phyloP scores from a whole-genome alignment of 192 early-diverging fungal species.

The Coemansia sp. region DNA sequence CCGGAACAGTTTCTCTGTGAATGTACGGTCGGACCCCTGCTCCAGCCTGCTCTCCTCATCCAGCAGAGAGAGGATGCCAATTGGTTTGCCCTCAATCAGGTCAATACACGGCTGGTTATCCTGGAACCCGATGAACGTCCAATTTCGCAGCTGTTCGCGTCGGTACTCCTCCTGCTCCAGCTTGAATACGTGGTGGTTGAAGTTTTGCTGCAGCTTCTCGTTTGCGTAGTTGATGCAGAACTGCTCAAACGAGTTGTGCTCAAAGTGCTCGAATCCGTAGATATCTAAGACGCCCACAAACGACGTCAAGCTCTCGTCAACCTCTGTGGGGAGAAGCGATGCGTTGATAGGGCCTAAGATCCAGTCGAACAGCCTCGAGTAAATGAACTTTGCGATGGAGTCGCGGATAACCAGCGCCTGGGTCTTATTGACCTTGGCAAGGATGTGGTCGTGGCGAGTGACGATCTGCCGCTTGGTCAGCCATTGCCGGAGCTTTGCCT shows the following conservation, averaged over 20 bases:
- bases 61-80: constrained; percentile 89
- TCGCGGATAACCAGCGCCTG: constrained; percentile 73
- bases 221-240: constrained; percentile 89
- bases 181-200: constrained; percentile 74
- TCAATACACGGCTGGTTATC: constrained; percentile 99
- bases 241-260: constrained; percentile 60
- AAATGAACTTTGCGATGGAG: constrained; percentile 70
- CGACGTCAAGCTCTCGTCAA: constrained; percentile 58
- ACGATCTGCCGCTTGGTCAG: constrained; percentile 86
- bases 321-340: constrained; percentile 59
- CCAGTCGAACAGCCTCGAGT: constrained; percentile 82
- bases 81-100: constrained; percentile 88
- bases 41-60: constrained; percentile 72
- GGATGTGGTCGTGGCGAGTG: constrained; percentile 75
- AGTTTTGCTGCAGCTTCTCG: constrained; percentile 81
- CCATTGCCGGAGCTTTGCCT: constrained; percentile 69
- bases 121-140: constrained; percentile 98
- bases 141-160: constrained; percentile 84
- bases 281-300: constrained; percentile 89
- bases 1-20: constrained; percentile 52
- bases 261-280: constrained; percentile 74
- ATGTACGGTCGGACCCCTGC: constrained; percentile 51
- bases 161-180: constrained; percentile 77
- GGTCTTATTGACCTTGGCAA: constrained; percentile 71
- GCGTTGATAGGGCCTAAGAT: constrained; percentile 80